Base-by-base conservation (phyloP, 352 stramenopile genomes). In the Phytophthora tentaculata region DNA sequence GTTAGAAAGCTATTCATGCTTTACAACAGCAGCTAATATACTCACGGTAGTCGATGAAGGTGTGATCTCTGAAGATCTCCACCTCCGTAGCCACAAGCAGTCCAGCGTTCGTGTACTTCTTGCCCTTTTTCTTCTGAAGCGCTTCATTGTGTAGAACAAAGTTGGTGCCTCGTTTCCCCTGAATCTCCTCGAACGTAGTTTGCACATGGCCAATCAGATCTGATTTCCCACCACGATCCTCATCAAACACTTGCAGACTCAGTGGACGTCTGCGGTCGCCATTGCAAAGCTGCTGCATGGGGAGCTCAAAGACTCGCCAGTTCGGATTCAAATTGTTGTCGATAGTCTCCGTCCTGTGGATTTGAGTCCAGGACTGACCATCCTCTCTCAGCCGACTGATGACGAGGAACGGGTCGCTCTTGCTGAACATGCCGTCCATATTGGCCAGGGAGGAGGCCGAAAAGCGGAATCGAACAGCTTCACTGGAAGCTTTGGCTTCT, bases 161-260 rank as follows among this genome's bases (percentile, higher is more conserved):
- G 53, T 84, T 88, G 54, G 64, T 77, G 3, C 83, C 80, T 24
- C 70, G 63, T 53, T 86, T 82, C 9, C 63, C 67, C 41, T 91
- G 54, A 7, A 97, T 75, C 50, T 91, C 81, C 19, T 84, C 69
- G 23, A 94, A 61, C 7, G 77, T 85, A 1, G 84, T 92, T 32
- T 69, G 61, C 48, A 85, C 75, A 17, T 85, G 62, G 16, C 90
- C 89, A 59, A 97, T 94, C 10, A 95, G 70, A 16, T 94, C 78
- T 39, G 69, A 73, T 29, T 80, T 88, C 17, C 88, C 88, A 20
- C 72, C 75, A 19, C 69, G 69, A 56, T 97, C 87, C 55, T 93
- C 83, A 61, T 96, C 88, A 61, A 91, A 93, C 35, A 95, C 82
- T 67, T 98, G 83, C 13, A 97, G 52, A 48, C 69, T 69, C 29